Conservation (phyloP, 345 rosid species). For the Luvunga scandens region DNA sequence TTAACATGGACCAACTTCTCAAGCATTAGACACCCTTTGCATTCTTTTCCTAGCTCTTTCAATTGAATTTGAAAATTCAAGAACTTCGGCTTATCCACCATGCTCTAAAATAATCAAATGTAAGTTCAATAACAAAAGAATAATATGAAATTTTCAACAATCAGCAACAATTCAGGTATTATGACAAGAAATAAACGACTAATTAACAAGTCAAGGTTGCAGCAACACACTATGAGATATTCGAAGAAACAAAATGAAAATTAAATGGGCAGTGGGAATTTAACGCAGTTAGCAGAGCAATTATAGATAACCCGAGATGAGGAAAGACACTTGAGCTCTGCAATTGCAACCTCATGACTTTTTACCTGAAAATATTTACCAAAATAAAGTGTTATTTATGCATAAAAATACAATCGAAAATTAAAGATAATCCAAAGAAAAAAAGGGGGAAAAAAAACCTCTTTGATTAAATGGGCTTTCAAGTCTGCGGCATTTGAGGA, state of each 20-base stretch:
- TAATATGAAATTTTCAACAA: neutral
- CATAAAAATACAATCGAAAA: neutral
- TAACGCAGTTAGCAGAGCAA: neutral
- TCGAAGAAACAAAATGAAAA: neutral
- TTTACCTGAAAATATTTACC: neutral
- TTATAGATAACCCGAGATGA: slow-evolving; percentile 7
- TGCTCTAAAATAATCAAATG: neutral
- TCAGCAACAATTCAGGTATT: neutral
- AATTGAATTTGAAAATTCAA: neutral
- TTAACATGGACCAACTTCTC: neutral
- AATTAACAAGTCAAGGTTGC: neutral
- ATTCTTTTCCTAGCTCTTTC: neutral
- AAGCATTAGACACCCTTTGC: neutral
- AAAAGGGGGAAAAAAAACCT: neutral
- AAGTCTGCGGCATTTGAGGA: neutral
- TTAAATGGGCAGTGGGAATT: too few relatives aligned
- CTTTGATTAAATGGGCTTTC: neutral
- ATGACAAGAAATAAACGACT: neutral
- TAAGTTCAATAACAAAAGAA: neutral
- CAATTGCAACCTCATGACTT: slow-evolving; percentile 7
- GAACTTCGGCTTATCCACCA: neutral
- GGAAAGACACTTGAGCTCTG: neutral
- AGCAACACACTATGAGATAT: neutral
- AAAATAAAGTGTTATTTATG: neutral
- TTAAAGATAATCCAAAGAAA: too few relatives aligned